A percentile compares a stretch with the other conserved stretches of the same genome.
Conservation (phyloP, 192 early-diverging fungal genomes). For the Rhizophagus clarus region DNA sequence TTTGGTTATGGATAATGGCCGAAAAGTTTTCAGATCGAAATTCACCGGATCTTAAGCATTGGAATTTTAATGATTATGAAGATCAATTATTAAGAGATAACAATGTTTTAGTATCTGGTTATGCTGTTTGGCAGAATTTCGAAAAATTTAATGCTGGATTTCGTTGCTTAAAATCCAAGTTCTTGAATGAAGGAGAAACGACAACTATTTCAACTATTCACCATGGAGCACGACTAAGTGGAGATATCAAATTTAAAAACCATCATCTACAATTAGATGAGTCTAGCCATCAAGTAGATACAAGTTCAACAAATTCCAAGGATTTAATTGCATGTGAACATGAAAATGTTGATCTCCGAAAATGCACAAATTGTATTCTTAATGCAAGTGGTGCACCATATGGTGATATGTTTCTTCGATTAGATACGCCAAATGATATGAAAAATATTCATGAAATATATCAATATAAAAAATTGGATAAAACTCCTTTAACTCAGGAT, state of each 20-base stretch:
- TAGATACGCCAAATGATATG: too few relatives aligned
- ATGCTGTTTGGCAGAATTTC: too few relatives aligned
- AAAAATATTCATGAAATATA: too few relatives aligned
- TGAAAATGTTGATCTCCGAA: neutral
- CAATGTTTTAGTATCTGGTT: neutral
- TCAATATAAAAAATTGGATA: too few relatives aligned
- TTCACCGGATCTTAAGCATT: conserved; percentile 13
- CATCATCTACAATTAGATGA: conserved; percentile 17
- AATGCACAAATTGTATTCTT: conserved; percentile 12
- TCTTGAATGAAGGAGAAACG: too few relatives aligned
- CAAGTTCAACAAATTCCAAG: neutral
- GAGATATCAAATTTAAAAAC: conserved; percentile 5
- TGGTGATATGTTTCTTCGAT: too few relatives aligned
- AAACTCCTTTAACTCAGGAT: too few relatives aligned
- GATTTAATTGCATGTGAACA: conserved; percentile 18
- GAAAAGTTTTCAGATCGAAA: conserved; percentile 14
- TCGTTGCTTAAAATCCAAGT: too few relatives aligned
- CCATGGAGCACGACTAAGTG: conserved; percentile 13
- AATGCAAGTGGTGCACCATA: too few relatives aligned
- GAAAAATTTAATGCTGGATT: conserved; percentile 23
- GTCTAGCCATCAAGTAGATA: conserved; percentile 33
- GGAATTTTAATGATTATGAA: conserved; percentile 19
- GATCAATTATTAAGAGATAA: conserved; percentile 5
- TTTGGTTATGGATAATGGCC: conserved; percentile 43
- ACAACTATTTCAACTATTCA: too few relatives aligned